A percentile compares a stretch with the other conserved stretches of the same genome.
phyloP scores from a whole-genome alignment of 1,284 basidiomycete genomes.

The Mrakiaceae sp. region DNA sequence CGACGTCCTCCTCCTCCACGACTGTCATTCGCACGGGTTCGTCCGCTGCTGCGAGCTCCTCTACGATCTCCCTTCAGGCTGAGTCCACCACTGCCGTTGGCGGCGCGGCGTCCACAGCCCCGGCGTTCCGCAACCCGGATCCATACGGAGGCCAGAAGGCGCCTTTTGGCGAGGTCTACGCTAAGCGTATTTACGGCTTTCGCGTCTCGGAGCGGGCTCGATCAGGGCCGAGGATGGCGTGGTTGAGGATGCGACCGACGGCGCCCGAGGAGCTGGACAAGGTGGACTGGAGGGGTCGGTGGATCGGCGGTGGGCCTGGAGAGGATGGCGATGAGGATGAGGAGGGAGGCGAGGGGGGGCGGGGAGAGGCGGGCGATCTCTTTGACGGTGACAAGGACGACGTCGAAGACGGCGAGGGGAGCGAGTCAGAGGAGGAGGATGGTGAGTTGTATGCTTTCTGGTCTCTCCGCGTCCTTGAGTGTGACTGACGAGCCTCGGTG shows the following conservation, averaged over 20 bases:
- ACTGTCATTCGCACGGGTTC: conserved; percentile 15
- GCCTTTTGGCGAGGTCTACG: conserved; percentile 74
- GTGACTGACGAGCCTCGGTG: too few relatives aligned
- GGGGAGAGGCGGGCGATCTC: conserved; percentile 19
- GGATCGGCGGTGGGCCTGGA: conserved; percentile 41
- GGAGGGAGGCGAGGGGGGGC: conserved; percentile 39
- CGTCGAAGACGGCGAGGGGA: conserved; percentile 16
- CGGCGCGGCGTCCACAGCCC: conserved; percentile 19
- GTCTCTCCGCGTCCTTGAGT: too few relatives aligned
- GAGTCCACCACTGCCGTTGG: conserved; percentile 14
- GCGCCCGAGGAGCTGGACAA: conserved; percentile 65
- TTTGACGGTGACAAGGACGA: conserved; percentile 19
- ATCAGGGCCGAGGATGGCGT: conserved; percentile 91
- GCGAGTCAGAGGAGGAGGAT: conserved; percentile 14
- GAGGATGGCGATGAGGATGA: conserved; percentile 33
- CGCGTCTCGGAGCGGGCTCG: conserved; percentile 49
- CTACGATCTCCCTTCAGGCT: conserved; percentile 5
- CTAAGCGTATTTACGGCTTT: conserved; percentile 81
- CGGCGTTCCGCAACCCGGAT: conserved; percentile 48
- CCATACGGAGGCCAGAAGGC: conserved; percentile 65
- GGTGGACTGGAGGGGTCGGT: conserved; percentile 76
- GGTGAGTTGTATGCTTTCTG: neutral
- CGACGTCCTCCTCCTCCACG: conserved; percentile 36
- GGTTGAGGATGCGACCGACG: conserved; percentile 78
- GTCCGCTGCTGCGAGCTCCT: neutral